Conservation (phyloP, 2,329 filamentous ascomycete genomes). For the Ophiosphaerella narmari region DNA sequence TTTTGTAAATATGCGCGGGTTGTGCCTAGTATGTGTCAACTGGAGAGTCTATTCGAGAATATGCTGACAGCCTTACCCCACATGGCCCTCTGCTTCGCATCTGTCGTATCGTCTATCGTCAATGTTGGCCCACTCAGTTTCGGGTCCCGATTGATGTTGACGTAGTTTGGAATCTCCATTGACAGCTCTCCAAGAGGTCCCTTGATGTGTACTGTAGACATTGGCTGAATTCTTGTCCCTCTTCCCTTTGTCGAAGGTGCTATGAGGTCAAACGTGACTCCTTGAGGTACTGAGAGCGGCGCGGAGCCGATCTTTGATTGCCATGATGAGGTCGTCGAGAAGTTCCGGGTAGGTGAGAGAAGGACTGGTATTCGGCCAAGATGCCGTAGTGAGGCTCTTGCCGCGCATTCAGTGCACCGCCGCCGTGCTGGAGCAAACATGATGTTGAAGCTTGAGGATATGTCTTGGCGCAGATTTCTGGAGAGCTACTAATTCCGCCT, state of each 20-base stretch:
- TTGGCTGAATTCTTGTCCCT: slow-evolving; percentile 65
- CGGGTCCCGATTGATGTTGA: slow-evolving; percentile 71
- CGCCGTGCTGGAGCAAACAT: slow-evolving; percentile 71
- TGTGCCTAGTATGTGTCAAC: slow-evolving; percentile 65
- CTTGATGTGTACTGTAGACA: slow-evolving; percentile 72
- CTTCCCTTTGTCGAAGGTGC: slow-evolving; percentile 65
- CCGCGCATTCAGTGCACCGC: slow-evolving; percentile 58
- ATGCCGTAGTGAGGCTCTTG: slow-evolving; percentile 48
- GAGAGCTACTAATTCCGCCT: slow-evolving; percentile 11
- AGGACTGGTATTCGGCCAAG: slow-evolving; percentile 69
- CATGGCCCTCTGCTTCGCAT: slow-evolving; percentile 85
- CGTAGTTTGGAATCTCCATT: slow-evolving; percentile 77
- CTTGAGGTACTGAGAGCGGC: slow-evolving; percentile 47
- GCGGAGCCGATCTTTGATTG: slow-evolving; percentile 85
- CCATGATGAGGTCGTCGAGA: slow-evolving; percentile 71
- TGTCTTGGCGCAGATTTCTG: slow-evolving; percentile 30
- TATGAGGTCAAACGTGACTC: slow-evolving; percentile 71
- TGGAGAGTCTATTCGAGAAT: slow-evolving; percentile 3
- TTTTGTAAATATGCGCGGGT: slow-evolving; percentile 88
- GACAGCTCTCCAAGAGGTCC: slow-evolving; percentile 82
- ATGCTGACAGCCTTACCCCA: slow-evolving; percentile 68
- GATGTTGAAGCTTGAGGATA: slow-evolving; percentile 24
- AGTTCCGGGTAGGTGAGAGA: slow-evolving; percentile 61
- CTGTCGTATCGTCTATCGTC: slow-evolving; percentile 68
- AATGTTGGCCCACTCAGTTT: slow-evolving; percentile 68